Evolutionary conservation across 768 basidiomycete species (phyloP).

Genomic region (Mycena capillaripes): DNA sequence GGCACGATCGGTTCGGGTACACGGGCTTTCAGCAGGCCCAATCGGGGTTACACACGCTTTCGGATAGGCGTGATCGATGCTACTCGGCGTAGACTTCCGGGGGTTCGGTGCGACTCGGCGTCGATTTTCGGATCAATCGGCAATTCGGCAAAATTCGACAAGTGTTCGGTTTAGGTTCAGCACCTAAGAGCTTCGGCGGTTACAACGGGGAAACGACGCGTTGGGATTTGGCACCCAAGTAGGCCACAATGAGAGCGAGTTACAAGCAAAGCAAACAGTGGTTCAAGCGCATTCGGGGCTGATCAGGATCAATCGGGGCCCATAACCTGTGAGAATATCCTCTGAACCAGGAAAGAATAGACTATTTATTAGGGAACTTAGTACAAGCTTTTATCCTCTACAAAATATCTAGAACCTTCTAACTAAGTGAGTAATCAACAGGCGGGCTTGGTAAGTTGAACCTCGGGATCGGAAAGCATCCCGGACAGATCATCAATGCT

Average conservation of each 20-base stretch:
- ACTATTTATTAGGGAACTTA: too few relatives aligned
- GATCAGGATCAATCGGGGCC: too few relatives aligned
- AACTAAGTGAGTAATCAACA: too few relatives aligned
- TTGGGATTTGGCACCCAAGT: constrained; percentile 2
- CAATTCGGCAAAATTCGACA: background rate
- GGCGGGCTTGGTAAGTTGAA: too few relatives aligned
- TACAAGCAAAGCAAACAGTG: background rate
- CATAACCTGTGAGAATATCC: background rate
- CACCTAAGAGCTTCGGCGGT: background rate
- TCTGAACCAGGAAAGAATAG: background rate
- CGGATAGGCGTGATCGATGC: background rate
- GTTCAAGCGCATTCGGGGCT: background rate
- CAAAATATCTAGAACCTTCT: too few relatives aligned
- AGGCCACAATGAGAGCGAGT: background rate
- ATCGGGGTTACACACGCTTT: background rate
- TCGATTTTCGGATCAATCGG: too few relatives aligned
- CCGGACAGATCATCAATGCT: too few relatives aligned
- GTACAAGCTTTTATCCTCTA: too few relatives aligned
- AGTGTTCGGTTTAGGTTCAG: background rate
- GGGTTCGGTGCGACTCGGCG: too few relatives aligned
- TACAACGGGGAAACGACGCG: background rate
- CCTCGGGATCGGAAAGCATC: too few relatives aligned
- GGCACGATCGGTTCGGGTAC: too few relatives aligned
- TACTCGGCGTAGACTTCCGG: background rate
- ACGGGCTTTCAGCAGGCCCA: too few relatives aligned